Evolutionary conservation across 345 rosid species (phyloP).

Genomic region (Tarenaya hassleriana): DNA sequence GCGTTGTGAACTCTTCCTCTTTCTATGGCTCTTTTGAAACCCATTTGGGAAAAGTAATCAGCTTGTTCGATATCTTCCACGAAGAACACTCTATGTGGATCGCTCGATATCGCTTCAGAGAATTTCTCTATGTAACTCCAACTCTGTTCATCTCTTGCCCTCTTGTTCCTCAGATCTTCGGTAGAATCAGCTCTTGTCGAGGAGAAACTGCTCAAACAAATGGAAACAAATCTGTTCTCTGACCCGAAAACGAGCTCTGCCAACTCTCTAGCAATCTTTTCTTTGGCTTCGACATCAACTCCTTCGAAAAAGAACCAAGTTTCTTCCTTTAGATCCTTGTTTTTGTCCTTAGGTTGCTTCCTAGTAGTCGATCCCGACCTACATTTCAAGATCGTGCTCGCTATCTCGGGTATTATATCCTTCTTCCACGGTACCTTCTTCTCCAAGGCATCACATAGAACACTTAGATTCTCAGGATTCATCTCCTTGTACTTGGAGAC

Average conservation of each 20-base stretch:
- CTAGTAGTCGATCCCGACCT: slow-evolving; percentile 56
- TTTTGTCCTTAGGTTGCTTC: slow-evolving; percentile 26
- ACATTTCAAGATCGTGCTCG: slow-evolving; percentile 51
- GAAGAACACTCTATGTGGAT: slow-evolving; percentile 72
- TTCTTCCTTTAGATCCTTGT: slow-evolving; percentile 42
- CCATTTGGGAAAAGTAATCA: slow-evolving; percentile 51
- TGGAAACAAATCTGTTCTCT: slow-evolving; percentile 36
- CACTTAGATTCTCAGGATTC: slow-evolving; percentile 44
- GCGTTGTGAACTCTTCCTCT: slow-evolving; percentile 44
- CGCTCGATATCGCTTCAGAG: slow-evolving; percentile 45
- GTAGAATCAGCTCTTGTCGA: slow-evolving; percentile 48
- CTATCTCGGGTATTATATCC: slow-evolving; percentile 48
- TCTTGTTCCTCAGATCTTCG: slow-evolving; percentile 56
- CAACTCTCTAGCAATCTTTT: slow-evolving; percentile 62
- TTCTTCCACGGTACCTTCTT: slow-evolving; percentile 71
- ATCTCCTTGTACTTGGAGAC: slow-evolving; percentile 49
- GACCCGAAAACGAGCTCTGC: slow-evolving; percentile 60
- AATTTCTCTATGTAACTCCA: slow-evolving; percentile 60
- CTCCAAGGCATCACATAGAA: slow-evolving; percentile 54
- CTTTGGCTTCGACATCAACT: slow-evolving; percentile 55
- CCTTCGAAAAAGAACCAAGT: slow-evolving; percentile 85
- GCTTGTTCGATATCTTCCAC: slow-evolving; percentile 75
- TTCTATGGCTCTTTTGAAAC: slow-evolving; percentile 67
- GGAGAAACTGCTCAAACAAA: slow-evolving; percentile 55
- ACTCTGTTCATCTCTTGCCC: slow-evolving; percentile 52